These are phyloP conservation scores for Debaryomycetaceae sp. DNA, from an alignment of 1,139 yeast genomes.

Conservation along the genomic window DNA sequence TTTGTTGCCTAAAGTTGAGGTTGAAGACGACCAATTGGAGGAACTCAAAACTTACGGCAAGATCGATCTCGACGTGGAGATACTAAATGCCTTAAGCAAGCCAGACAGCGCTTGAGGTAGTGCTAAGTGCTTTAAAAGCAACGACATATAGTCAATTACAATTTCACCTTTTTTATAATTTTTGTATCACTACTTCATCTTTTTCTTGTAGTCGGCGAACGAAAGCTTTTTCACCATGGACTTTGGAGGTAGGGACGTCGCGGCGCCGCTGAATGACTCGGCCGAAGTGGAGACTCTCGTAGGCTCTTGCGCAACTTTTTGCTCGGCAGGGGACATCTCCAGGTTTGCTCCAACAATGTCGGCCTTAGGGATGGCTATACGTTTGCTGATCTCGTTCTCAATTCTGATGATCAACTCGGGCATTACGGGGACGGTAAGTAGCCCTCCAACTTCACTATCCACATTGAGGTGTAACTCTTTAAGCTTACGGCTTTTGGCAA, in stretches of 20 bases:
- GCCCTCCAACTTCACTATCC: not conserved
- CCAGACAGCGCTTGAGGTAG: slow-evolving; percentile 16
- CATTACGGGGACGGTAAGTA: slow-evolving; percentile 13
- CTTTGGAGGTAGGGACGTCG: not conserved
- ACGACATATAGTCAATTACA: slow-evolving; percentile 1
- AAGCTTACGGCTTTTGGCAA: slow-evolving; percentile 11
- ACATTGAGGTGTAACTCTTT: slow-evolving; percentile 5
- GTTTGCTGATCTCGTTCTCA: slow-evolving; percentile 21
- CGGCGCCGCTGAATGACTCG: slow-evolving; percentile 2
- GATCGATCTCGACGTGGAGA: slow-evolving; percentile 29
- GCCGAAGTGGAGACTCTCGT: slow-evolving; percentile 1
- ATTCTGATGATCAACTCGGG: slow-evolving; percentile 24
- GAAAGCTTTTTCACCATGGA: slow-evolving; percentile 62
- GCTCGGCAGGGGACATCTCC: too few relatives aligned
- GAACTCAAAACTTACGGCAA: slow-evolving; percentile 25
- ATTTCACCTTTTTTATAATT: not conserved
- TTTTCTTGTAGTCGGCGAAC: slow-evolving; percentile 79
- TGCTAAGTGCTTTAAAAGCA: not conserved
- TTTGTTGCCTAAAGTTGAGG: slow-evolving; percentile 27
- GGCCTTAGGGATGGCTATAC: slow-evolving; percentile 14
- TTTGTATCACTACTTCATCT: slow-evolving; percentile 37
- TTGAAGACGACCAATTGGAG: slow-evolving; percentile 18
- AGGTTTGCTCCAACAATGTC: too few relatives aligned
- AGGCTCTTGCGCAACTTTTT: slow-evolving; percentile 6
- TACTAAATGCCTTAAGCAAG: slow-evolving; percentile 27